These are phyloP conservation scores for Exophiala sp. DNA, from an alignment of 2,329 filamentous ascomycete genomes.

Conservation along the genomic window DNA sequence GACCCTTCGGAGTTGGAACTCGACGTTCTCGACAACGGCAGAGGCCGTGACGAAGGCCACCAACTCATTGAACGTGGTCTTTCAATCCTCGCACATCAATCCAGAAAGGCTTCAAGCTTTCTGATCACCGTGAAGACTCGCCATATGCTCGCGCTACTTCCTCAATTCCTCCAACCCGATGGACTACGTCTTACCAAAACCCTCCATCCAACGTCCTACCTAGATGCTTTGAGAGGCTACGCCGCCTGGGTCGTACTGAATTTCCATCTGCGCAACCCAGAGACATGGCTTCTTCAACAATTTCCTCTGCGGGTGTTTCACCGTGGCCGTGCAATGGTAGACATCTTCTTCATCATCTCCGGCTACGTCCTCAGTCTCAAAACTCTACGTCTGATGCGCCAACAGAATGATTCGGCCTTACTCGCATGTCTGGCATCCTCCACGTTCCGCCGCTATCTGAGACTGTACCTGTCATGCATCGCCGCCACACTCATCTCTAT, in stretches of 20 bases:
- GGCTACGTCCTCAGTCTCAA: neutral
- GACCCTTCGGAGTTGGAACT: too few relatives aligned
- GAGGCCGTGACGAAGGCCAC: too few relatives aligned
- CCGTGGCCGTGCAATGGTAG: neutral
- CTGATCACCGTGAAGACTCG: too few relatives aligned
- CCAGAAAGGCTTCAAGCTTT: too few relatives aligned
- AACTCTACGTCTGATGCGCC: neutral
- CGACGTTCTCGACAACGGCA: too few relatives aligned
- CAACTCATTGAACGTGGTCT: too few relatives aligned
- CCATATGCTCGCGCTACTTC: neutral
- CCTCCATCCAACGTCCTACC: neutral
- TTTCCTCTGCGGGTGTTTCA: too few relatives aligned
- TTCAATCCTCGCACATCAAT: too few relatives aligned
- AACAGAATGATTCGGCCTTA: neutral
- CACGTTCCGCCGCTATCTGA: neutral
- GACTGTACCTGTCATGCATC: neutral
- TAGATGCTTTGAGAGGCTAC: neutral
- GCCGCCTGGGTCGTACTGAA: neutral
- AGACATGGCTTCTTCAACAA: too few relatives aligned
- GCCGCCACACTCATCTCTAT: neutral
- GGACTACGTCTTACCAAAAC: neutral
- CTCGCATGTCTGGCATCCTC: neutral
- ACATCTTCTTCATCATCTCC: neutral
- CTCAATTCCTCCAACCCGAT: neutral
- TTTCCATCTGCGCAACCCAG: neutral